Conservation (phyloP, 495 filamentous ascomycete genomes). For the Penicillium tannophilum region DNA sequence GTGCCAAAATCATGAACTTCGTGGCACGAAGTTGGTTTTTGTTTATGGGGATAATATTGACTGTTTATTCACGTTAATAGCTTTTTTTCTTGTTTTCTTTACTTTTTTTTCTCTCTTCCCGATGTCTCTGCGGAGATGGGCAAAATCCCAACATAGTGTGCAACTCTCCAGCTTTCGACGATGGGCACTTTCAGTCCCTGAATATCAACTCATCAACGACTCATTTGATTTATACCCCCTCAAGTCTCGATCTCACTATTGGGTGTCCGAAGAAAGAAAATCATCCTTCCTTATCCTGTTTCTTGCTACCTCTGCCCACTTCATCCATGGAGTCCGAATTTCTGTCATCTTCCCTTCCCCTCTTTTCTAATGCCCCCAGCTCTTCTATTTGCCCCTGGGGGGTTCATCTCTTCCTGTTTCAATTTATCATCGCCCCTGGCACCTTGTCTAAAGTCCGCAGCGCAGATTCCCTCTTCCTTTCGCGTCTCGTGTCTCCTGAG, state of each 20-base stretch:
- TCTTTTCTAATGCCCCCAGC: conserved; percentile 21
- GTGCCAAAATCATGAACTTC: conserved; percentile 47
- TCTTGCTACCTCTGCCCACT: conserved; percentile 25
- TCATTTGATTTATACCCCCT: neutral
- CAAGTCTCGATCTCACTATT: neutral
- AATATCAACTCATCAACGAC: neutral
- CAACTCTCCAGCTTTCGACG: conserved; percentile 25
- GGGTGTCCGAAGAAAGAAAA: conserved; percentile 9
- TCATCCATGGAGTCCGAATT: conserved; percentile 7
- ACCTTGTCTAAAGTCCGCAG: conserved; percentile 47
- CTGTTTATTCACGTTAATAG: conserved; percentile 54
- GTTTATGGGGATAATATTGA: conserved; percentile 52
- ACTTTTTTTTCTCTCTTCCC: conserved; percentile 29
- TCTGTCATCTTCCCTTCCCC: conserved; percentile 14
- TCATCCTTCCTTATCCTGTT: conserved; percentile 16
- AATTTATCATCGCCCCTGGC: conserved; percentile 31
- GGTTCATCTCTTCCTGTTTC: conserved; percentile 6
- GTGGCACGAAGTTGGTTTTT: conserved; percentile 44
- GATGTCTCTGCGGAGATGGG: conserved; percentile 32
- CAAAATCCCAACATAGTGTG: conserved; percentile 29
- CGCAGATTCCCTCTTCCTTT: conserved; percentile 47
- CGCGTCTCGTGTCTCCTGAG: conserved; percentile 33
- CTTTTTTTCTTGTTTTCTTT: conserved; percentile 36
- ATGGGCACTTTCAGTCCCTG: conserved; percentile 19
- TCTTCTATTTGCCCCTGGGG: conserved; percentile 13